phyloP scores from a whole-genome alignment of 192 early-diverging fungal genomes.

The Chytriomyces sp. region DNA sequence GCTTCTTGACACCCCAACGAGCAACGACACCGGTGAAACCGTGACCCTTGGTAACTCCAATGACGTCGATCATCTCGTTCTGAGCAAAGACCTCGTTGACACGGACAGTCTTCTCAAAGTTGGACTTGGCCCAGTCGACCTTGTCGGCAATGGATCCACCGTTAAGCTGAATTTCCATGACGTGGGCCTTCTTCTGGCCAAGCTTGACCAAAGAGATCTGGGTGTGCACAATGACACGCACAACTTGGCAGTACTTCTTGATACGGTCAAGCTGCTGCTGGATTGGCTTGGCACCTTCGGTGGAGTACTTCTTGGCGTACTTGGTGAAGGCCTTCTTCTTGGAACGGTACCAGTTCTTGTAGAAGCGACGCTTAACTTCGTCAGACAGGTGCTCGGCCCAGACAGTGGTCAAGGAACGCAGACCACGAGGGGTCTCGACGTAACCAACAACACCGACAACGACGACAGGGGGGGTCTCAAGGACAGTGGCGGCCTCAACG shows the following conservation, averaged over 20 bases:
- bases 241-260: slow-evolving; percentile 98
- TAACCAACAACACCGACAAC: slow-evolving; percentile 99
- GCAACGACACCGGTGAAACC: slow-evolving; percentile 99
- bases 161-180: slow-evolving; percentile 99
- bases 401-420: slow-evolving; percentile 97
- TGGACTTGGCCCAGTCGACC: slow-evolving; percentile 95
- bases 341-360: slow-evolving; percentile 99
- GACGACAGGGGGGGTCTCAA: slow-evolving; percentile 97
- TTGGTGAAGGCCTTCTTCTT: slow-evolving; percentile 99
- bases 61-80: slow-evolving; percentile 99
- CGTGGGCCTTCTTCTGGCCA: slow-evolving; percentile 99
- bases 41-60: slow-evolving; percentile 99
- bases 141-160: slow-evolving; percentile 95
- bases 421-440: slow-evolving; percentile 97
- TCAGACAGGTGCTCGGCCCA: slow-evolving; percentile 99
- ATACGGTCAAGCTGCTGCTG: slow-evolving; percentile 94
- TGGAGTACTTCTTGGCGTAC: slow-evolving; percentile 95
- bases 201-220: slow-evolving; percentile 94
- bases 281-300: slow-evolving; percentile 79
- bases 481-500: slow-evolving; percentile 97
- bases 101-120: slow-evolving; percentile 97
- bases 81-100: slow-evolving; percentile 92
- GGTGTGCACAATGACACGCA: slow-evolving; percentile 98
- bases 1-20: slow-evolving; percentile 99
- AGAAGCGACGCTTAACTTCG: slow-evolving; percentile 98